These are phyloP conservation scores for Adansonia madagascariensis DNA, from an alignment of 441 rosid genomes.

Conservation along the genomic window DNA sequence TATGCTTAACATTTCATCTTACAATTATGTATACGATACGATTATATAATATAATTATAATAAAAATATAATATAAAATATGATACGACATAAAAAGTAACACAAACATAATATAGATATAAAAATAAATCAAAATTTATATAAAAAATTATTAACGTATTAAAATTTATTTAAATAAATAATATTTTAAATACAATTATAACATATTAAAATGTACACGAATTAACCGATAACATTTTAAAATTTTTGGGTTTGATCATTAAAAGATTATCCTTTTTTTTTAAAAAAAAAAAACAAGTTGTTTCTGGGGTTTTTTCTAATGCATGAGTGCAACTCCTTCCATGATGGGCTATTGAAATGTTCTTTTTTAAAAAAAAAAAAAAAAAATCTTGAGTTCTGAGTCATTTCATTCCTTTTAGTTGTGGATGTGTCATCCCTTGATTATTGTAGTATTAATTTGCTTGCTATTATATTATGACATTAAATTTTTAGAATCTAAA, in stretches of 20 bases:
- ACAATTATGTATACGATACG: too few species aligned
- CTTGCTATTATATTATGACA: neutral
- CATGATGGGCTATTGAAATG: neutral
- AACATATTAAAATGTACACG: too few species aligned
- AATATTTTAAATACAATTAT: too few species aligned
- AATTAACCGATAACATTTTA: too few species aligned
- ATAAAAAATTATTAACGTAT: too few species aligned
- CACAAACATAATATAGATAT: too few species aligned
- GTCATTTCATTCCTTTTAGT: neutral
- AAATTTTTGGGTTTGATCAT: slow-evolving; percentile 27
- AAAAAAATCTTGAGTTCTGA: neutral
- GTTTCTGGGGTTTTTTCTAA: neutral
- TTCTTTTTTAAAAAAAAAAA: too few species aligned
- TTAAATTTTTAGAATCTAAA: neutral
- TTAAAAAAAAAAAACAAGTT: neutral
- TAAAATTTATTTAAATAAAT: neutral
- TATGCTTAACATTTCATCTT: neutral
- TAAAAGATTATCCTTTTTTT: slow-evolving; percentile 16
- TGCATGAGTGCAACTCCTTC: slow-evolving; percentile 34
- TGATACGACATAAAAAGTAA: too few species aligned
- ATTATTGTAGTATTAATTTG: neutral
- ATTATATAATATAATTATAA: too few species aligned
- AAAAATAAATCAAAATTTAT: too few species aligned
- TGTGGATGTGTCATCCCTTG: neutral
- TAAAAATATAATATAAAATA: too few species aligned